phyloP scores from a whole-genome alignment of 192 early-diverging fungal genomes.

The Blastocladiella britannica region DNA sequence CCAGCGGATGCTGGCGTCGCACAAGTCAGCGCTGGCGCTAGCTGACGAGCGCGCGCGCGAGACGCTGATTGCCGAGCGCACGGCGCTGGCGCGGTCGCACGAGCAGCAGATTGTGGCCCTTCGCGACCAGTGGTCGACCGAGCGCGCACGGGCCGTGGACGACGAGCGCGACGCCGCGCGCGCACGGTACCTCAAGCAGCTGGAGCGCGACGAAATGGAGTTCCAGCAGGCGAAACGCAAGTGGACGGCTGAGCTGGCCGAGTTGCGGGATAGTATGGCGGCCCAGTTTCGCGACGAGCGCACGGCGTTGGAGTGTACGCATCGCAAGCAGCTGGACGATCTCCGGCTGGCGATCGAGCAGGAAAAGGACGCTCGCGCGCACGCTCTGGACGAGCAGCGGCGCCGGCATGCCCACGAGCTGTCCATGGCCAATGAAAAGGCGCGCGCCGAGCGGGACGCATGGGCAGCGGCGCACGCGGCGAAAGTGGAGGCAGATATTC shows the following conservation, averaged over 20 bases:
- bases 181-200: slow-evolving; percentile 33
- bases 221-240: slow-evolving; percentile 38
- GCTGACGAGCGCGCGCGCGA: slow-evolving; percentile 30
- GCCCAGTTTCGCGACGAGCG: slow-evolving; percentile 14
- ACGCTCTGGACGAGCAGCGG: background rate
- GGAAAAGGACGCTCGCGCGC: slow-evolving; percentile 14
- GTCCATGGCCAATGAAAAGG: background rate
- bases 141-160: slow-evolving; percentile 30
- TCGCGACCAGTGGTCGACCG: slow-evolving; percentile 16
- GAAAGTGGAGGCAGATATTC: background rate
- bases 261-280: slow-evolving; percentile 13
- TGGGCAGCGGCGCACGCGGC: background rate
- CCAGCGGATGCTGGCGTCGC: slow-evolving; percentile 34
- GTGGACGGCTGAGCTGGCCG: slow-evolving; percentile 23
- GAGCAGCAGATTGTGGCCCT: slow-evolving; percentile 31
- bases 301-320: slow-evolving; percentile 8
- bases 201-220: slow-evolving; percentile 42
- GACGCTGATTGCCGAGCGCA: slow-evolving; percentile 20
- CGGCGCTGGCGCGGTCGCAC: slow-evolving; percentile 17
- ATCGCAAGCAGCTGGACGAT: slow-evolving; percentile 16
- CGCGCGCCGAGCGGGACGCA: background rate
- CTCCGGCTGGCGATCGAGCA: slow-evolving; percentile 13
- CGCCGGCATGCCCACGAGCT: background rate
- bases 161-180: slow-evolving; percentile 36
- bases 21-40: slow-evolving; percentile 28